These are phyloP conservation scores for Cryptosporidium bovis DNA, from an alignment of 169 alveolate species.

Conservation along the genomic window DNA sequence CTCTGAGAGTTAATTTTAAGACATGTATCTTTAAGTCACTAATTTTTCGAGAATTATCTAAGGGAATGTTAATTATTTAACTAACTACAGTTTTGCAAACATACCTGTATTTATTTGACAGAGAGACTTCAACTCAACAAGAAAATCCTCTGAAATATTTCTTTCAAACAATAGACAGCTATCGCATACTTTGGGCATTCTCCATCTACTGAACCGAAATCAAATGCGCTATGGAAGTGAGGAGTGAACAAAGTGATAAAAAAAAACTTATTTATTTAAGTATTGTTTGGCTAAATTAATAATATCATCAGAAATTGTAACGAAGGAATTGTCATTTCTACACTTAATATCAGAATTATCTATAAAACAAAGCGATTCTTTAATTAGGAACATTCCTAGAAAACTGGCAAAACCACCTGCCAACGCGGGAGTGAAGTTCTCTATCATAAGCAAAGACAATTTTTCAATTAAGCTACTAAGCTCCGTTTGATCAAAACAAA, in stretches of 20 bases:
- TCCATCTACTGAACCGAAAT: too few species aligned
- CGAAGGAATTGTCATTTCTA: background rate
- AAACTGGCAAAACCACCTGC: background rate
- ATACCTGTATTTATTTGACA: background rate
- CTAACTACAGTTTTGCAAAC: conserved; percentile 7
- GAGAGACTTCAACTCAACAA: background rate
- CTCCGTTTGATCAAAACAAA: background rate
- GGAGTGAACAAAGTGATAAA: background rate
- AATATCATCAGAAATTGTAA: background rate
- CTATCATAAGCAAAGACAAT: background rate
- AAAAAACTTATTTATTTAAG: background rate
- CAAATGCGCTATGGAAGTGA: too few species aligned
- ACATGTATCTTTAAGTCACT: conserved; percentile 18
- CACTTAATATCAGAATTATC: background rate
- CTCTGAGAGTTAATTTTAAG: conserved; percentile 29
- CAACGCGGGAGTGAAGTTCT: conserved; percentile 29
- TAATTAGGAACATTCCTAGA: conserved; percentile 7
- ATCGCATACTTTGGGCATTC: background rate
- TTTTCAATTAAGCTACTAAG: conserved; percentile 10
- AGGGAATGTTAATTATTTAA: background rate
- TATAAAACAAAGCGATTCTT: background rate
- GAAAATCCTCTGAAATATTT: background rate
- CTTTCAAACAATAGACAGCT: conserved; percentile 9
- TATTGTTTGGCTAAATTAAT: background rate
- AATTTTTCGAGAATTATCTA: background rate